phyloP scores from a whole-genome alignment of 2,329 filamentous ascomycete genomes.

The Claviceps sp. region DNA sequence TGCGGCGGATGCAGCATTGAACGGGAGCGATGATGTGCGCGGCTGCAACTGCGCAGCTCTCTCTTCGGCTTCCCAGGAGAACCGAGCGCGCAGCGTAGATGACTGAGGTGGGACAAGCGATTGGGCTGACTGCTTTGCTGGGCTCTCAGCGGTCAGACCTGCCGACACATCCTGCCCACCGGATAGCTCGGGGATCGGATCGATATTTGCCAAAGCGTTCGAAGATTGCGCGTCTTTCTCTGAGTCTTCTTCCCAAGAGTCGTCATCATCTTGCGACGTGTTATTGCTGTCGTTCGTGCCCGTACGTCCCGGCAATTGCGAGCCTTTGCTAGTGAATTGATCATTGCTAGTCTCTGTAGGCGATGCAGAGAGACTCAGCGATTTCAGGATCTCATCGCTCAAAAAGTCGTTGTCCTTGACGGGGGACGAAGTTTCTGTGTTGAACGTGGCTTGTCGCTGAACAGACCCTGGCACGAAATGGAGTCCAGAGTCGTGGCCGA shows the following conservation, averaged over 20 bases:
- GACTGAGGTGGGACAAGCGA: slow-evolving; percentile 3
- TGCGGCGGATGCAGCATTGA: neutral
- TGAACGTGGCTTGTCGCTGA: slow-evolving; percentile 30
- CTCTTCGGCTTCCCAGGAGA: slow-evolving; percentile 25
- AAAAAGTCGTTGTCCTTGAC: slow-evolving; percentile 59
- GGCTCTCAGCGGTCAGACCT: neutral
- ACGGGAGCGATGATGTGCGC: neutral
- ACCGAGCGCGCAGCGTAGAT: slow-evolving; percentile 15
- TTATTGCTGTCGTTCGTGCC: slow-evolving; percentile 44
- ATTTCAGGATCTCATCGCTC: slow-evolving; percentile 62
- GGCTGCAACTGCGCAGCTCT: slow-evolving; percentile 14
- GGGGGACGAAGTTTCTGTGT: slow-evolving; percentile 36
- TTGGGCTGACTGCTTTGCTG: neutral
- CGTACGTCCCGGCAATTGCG: slow-evolving; percentile 9
- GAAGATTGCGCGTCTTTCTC: slow-evolving; percentile 7
- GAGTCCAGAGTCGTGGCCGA: slow-evolving; percentile 7
- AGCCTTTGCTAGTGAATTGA: slow-evolving; percentile 8
- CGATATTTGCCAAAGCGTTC: neutral
- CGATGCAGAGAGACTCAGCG: slow-evolving; percentile 39
- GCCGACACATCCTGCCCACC: neutral
- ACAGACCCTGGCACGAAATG: slow-evolving; percentile 22
- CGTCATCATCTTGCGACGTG: slow-evolving; percentile 52
- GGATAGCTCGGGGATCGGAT: slow-evolving; percentile 1
- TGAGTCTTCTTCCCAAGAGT: slow-evolving; percentile 42
- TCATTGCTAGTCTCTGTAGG: slow-evolving; percentile 7